phyloP scores from a whole-genome alignment of 2,329 filamentous ascomycete genomes.

The Ambrosiella xylebori region DNA sequence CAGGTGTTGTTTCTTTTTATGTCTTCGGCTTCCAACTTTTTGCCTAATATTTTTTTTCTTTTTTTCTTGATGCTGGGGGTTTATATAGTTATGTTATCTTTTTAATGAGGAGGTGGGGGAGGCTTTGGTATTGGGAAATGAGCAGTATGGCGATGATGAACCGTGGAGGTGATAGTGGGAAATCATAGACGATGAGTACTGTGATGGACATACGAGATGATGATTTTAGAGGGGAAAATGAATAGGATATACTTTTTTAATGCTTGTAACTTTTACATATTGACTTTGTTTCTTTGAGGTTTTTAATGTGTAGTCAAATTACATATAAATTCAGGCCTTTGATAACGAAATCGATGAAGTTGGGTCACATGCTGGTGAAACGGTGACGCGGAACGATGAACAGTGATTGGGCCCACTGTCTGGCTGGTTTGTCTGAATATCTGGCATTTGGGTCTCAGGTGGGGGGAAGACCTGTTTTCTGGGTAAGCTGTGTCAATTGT shows the following conservation, averaged over 20 bases:
- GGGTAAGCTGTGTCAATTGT: neutral
- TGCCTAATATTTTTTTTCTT: neutral
- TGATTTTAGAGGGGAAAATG: neutral
- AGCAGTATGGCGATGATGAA: neutral
- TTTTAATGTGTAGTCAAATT: neutral
- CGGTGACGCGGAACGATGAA: no score
- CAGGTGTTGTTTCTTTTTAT: neutral
- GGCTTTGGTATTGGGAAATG: no score
- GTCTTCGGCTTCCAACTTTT: neutral
- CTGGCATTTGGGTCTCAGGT: no score
- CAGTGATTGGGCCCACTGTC: no score
- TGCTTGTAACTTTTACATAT: neutral
- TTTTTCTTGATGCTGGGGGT: neutral
- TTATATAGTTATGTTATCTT: neutral
- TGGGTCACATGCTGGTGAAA: no score
- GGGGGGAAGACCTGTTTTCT: neutral
- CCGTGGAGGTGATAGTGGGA: neutral
- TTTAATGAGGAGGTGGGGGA: neutral
- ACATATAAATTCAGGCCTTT: no score
- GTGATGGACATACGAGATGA: neutral
- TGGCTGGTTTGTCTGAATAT: no score
- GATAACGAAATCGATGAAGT: no score
- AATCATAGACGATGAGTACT: neutral
- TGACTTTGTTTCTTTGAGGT: neutral
- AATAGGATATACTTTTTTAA: neutral